Evolutionary conservation across 1,284 basidiomycete species (phyloP).

Genomic region (Rugosomyces carneus): DNA sequence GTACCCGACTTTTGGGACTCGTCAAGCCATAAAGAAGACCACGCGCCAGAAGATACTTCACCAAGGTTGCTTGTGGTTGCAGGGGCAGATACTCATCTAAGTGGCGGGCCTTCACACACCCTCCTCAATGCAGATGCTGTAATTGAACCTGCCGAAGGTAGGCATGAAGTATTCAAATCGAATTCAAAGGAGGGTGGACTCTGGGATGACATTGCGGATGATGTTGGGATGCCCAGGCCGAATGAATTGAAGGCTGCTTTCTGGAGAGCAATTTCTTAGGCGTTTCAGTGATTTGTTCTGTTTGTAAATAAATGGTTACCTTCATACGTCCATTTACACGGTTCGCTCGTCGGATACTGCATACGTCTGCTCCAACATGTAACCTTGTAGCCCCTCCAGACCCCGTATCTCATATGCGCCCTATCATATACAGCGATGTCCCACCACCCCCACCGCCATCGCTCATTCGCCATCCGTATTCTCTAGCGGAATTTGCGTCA

Average conservation of each 20-base stretch:
- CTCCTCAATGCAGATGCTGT: constrained; percentile 33
- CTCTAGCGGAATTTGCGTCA: constrained; percentile 58
- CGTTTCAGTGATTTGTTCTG: not conserved
- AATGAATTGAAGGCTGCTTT: constrained; percentile 28
- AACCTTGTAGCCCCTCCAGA: constrained; percentile 67
- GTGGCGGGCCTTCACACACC: constrained; percentile 61
- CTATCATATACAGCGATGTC: constrained; percentile 63
- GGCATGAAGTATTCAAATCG: not conserved
- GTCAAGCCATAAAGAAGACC: constrained; percentile 30
- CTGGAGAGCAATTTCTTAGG: constrained; percentile 26
- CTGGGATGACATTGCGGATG: constrained; percentile 39
- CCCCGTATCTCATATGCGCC: constrained; percentile 71
- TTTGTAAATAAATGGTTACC: constrained; percentile 15
- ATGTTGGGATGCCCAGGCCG: constrained; percentile 35
- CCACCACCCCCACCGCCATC: constrained; percentile 27
- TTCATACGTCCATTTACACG: constrained; percentile 9
- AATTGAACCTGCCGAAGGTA: constrained; percentile 14
- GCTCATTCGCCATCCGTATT: constrained; percentile 58
- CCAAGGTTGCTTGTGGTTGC: constrained; percentile 74
- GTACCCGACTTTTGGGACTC: constrained; percentile 72
- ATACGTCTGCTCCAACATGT: constrained; percentile 29
- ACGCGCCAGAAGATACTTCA: constrained; percentile 17
- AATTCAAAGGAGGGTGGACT: constrained; percentile 26
- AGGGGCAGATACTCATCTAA: constrained; percentile 55
- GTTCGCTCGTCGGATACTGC: constrained; percentile 29